phyloP scores from a whole-genome alignment of 495 filamentous ascomycete genomes.

The Bryoglossum gracile region DNA sequence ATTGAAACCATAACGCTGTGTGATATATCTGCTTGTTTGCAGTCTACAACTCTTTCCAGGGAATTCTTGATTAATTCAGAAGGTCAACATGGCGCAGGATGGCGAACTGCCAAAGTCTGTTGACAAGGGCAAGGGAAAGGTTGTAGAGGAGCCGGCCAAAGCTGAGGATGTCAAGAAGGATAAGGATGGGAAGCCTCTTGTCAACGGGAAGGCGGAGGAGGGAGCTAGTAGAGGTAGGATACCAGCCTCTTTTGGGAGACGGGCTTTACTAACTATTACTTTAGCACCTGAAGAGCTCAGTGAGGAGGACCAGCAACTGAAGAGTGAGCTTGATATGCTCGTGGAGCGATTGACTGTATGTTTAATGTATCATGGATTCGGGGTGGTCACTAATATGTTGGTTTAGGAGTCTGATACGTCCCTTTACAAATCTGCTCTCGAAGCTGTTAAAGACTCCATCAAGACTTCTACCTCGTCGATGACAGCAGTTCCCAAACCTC shows the following conservation, averaged over 20 bases:
- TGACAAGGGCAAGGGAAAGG: conserved; percentile 97
- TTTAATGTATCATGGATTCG: conserved; percentile 16
- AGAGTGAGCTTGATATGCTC: conserved; percentile 96
- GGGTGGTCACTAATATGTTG: conserved; percentile 8
- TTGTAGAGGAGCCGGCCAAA: conserved; percentile 56
- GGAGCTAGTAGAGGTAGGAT: conserved; percentile 31
- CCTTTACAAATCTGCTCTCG: conserved; percentile 86
- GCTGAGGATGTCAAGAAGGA: conserved; percentile 58
- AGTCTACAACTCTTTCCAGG: not conserved
- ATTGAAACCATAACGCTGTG: not conserved
- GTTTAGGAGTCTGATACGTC: conserved; percentile 73
- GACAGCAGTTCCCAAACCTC: conserved; percentile 96
- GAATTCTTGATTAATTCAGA: not conserved
- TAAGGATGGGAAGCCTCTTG: conserved; percentile 57
- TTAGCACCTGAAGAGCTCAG: conserved; percentile 73
- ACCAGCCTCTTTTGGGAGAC: conserved; percentile 8
- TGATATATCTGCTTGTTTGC: not conserved
- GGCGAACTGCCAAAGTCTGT: conserved; percentile 74
- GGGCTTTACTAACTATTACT: conserved; percentile 10
- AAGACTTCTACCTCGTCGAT: conserved; percentile 98
- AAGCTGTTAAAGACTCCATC: conserved; percentile 94
- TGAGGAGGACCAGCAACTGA: conserved; percentile 96
- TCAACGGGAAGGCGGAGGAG: conserved; percentile 66
- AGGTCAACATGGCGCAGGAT: conserved; percentile 73
- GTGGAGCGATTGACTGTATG: conserved; percentile 89